phyloP scores from a whole-genome alignment of 2,329 filamentous ascomycete species.

The Esteya vermicola region DNA sequence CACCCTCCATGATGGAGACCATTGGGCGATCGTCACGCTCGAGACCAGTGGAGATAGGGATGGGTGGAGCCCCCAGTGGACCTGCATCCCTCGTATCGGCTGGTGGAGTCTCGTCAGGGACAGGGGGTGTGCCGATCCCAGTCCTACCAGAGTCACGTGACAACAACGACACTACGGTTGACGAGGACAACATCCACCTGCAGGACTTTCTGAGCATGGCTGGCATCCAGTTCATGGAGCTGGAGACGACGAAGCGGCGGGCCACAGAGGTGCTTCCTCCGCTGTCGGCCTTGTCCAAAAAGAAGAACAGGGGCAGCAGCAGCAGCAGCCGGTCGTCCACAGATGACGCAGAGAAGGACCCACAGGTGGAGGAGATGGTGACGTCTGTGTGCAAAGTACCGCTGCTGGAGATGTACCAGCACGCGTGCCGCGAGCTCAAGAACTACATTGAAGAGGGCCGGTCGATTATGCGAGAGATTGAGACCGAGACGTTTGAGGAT shows the following conservation, averaged over 20 bases:
- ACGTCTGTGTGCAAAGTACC: slow-evolving; percentile 85
- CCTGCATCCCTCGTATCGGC: no score
- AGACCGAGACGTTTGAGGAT: slow-evolving; percentile 74
- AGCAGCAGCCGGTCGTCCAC: slow-evolving; percentile 12
- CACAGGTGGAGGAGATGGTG: slow-evolving; percentile 55
- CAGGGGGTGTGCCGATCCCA: no score
- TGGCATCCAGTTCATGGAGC: slow-evolving; percentile 94
- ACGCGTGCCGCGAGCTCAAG: slow-evolving; percentile 89
- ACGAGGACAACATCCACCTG: slow-evolving; percentile 58
- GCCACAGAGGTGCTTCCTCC: slow-evolving; percentile 50
- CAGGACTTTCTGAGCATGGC: slow-evolving; percentile 93
- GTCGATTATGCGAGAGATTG: slow-evolving; percentile 79
- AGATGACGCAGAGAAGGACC: slow-evolving; percentile 14
- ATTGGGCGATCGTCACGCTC: slow-evolving; percentile 44
- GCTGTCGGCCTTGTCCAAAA: no score
- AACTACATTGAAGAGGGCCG: slow-evolving; percentile 92
- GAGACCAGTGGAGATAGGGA: slow-evolving; percentile 14
- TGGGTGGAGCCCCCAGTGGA: no score
- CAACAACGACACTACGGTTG: slow-evolving; percentile 33
- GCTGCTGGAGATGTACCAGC: slow-evolving; percentile 87
- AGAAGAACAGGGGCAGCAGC: neutral
- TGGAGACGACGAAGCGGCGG: slow-evolving; percentile 88
- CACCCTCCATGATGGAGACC: slow-evolving; percentile 51
- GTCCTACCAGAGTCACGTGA: no score
- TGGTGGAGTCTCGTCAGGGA: no score